These are phyloP conservation scores for Nemania serpens DNA, from an alignment of 2,329 filamentous ascomycete genomes.

Conservation along the genomic window DNA sequence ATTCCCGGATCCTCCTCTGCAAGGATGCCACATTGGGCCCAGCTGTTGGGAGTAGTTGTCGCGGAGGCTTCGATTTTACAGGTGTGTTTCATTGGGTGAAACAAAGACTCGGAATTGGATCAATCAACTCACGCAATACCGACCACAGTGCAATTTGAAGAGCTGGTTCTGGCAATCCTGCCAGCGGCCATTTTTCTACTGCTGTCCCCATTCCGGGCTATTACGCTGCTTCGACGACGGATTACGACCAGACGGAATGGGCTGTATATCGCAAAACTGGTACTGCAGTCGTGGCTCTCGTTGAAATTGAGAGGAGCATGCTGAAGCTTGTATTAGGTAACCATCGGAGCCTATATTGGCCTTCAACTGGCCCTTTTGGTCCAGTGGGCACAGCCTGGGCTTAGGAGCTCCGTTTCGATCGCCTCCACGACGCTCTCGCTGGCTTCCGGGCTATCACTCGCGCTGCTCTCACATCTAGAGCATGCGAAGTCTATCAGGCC, in stretches of 20 bases:
- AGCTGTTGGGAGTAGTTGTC: constrained; percentile 1
- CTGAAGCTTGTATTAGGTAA: constrained; percentile 12
- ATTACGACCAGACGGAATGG: constrained; percentile 4
- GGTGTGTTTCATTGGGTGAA: neutral
- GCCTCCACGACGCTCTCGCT: constrained; percentile 16
- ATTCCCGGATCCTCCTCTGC: constrained; percentile 15
- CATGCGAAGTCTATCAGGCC: constrained; percentile 19
- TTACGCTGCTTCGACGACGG: constrained; percentile 14
- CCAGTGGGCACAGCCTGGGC: constrained; percentile 8
- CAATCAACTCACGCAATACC: neutral
- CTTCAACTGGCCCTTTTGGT: constrained; percentile 17
- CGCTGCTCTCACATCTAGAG: constrained; percentile 16
- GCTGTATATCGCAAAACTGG: constrained; percentile 18
- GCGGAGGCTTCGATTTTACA: constrained; percentile 20
- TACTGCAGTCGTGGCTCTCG: neutral
- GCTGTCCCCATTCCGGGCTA: constrained; percentile 12
- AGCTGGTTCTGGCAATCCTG: constrained; percentile 18
- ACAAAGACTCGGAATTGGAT: neutral
- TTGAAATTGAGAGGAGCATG: neutral
- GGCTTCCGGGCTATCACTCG: constrained; percentile 14
- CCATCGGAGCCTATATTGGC: constrained; percentile 3
- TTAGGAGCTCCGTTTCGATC: constrained; percentile 12
- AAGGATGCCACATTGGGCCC: constrained; percentile 16
- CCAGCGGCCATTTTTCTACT: constrained; percentile 17
- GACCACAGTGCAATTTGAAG: constrained; percentile 21